Evolutionary conservation across 73 alveolate genomes (phyloP).

Genomic region (Tetrahymena elliotti): DNA sequence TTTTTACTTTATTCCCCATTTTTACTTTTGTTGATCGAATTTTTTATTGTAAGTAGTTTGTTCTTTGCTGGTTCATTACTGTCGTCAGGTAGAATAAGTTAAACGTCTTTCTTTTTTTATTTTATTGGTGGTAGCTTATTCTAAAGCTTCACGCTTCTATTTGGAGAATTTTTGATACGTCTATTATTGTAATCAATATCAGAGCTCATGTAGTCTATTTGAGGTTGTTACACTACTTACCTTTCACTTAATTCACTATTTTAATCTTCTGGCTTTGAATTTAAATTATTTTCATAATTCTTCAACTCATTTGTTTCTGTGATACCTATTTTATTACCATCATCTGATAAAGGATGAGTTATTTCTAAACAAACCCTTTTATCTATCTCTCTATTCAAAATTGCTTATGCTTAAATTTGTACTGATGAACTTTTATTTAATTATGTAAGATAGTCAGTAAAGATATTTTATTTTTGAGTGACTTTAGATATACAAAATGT

Average conservation of each 20-base stretch:
- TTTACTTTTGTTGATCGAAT: not conserved
- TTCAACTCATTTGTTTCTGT: not conserved
- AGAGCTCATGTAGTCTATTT: not conserved
- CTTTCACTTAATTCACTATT: not conserved
- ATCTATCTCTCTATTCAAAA: not conserved
- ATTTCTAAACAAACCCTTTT: not conserved
- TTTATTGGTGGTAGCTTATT: not conserved
- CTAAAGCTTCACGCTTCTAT: not conserved
- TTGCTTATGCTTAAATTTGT: not conserved
- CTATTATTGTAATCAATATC: not conserved
- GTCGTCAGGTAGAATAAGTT: not conserved
- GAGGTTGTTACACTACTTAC: not conserved
- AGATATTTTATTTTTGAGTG: not conserved
- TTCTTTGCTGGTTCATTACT: not conserved
- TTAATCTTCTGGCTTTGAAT: not conserved
- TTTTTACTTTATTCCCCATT: not conserved
- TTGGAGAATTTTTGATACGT: not conserved
- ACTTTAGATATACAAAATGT: not conserved
- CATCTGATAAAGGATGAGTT: not conserved
- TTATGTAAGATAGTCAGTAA: not conserved
- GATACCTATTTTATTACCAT: not conserved
- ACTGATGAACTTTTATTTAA: not conserved
- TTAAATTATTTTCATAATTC: not conserved
- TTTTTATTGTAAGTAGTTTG: not conserved
- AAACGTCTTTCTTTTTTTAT: not conserved